Base-by-base conservation (phyloP, 495 filamentous ascomycete species). In the Annulohypoxylon maeteangense region DNA sequence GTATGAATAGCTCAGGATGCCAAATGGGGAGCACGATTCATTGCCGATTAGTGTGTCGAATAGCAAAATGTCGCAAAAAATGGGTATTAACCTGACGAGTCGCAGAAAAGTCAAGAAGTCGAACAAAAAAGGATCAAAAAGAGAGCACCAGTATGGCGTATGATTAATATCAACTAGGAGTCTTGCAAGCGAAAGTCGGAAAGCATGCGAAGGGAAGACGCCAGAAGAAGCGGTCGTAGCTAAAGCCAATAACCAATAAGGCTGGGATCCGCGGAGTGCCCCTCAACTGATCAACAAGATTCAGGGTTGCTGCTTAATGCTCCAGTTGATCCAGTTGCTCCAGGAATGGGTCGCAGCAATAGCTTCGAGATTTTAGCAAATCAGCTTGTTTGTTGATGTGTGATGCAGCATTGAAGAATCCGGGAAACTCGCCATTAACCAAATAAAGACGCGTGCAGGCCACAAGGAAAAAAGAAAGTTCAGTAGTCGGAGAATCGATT, bases 201-300 rank as follows among this genome's bases (percentile, higher is more conserved):
- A 27, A 58, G 12, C 32, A 16, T 34, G 45, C 23, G 27, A 54
- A 54, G 67, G 32, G 42, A 56, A 50, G 38, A 34, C 22, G 38
- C 18, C 38, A 62, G 29, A 62, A 53, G 56, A 40, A 42, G 31
- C 31, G 31, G 62, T 16, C 51, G 58, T 60, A 69, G 42, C 36
- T 12, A 40, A 40, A 40, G 27, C 29, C 18, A 44, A 54, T 53
- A 48, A 65, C 60, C 64, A 72, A 72, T 65, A 29, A 68, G 54
- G 47, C 48, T 48, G 27, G 47, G 53, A 22, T 18, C 31, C 11
- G 54, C 44, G 60, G 64, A 72, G 63, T 67, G 69, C 69, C 64
- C 67, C 59, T 68, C 70, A 50, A 72, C 44, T 36, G 65, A 72
- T 68, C 70, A 72, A 72, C 60, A 68, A 71, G 62, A 67, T 68